Evolutionary conservation across 768 basidiomycete genomes (phyloP).

Genomic region (Kondoa malvinella): DNA sequence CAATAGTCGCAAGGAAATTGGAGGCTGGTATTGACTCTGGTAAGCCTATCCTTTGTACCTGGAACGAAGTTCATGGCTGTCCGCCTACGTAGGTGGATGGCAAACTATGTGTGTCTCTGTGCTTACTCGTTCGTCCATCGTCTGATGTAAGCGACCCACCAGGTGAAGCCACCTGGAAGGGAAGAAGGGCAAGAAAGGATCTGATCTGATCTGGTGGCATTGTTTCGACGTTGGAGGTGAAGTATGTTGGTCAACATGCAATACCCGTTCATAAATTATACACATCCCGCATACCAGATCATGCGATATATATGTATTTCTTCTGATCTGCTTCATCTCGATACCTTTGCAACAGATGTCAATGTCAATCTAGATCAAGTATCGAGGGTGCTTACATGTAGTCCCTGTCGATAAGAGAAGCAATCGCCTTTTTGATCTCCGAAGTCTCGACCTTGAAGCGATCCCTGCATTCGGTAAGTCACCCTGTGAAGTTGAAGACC

Average conservation of each 20-base stretch:
- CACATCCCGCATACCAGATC: too few relatives aligned
- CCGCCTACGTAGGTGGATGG: too few relatives aligned
- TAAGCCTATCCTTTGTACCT: slow-evolving; percentile 28
- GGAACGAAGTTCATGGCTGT: neutral
- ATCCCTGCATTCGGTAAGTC: slow-evolving; percentile 25
- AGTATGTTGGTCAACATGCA: too few relatives aligned
- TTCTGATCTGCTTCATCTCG: neutral
- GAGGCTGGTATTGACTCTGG: slow-evolving; percentile 74
- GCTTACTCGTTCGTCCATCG: too few relatives aligned
- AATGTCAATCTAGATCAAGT: neutral
- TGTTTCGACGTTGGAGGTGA: too few relatives aligned
- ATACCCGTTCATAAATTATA: too few relatives aligned
- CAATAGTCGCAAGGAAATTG: slow-evolving; percentile 68
- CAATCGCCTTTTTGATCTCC: slow-evolving; percentile 52
- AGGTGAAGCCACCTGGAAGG: too few relatives aligned
- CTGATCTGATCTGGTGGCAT: too few relatives aligned
- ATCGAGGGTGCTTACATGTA: slow-evolving; percentile 39
- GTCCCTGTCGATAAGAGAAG: slow-evolving; percentile 45
- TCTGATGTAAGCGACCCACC: too few relatives aligned
- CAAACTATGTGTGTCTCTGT: too few relatives aligned
- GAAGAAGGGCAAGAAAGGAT: too few relatives aligned
- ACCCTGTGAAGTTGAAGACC: neutral
- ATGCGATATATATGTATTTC: neutral
- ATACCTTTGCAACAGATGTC: neutral
- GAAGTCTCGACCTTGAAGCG: slow-evolving; percentile 73